Conservation (phyloP, 2,329 filamentous ascomycete species). For the Calonectria fujianensis region DNA sequence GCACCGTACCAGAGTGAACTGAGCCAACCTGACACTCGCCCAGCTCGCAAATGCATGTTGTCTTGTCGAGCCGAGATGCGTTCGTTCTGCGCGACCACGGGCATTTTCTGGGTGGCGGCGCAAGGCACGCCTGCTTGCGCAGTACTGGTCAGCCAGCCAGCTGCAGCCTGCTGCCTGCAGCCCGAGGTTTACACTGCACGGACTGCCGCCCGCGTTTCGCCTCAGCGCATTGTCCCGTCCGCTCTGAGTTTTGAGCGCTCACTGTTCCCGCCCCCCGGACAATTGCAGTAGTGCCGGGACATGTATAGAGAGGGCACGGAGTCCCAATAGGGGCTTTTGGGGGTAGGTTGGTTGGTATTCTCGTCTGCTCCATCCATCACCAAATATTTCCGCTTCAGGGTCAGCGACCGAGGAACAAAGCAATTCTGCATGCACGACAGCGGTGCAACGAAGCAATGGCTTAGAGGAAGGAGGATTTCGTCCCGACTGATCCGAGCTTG, state of each 20-base stretch:
- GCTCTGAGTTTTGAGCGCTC: conserved; percentile 32
- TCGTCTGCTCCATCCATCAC: neutral
- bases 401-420: conserved; percentile 23
- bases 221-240: conserved; percentile 39
- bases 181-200: conserved; percentile 39
- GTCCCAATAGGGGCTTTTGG: neutral
- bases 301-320: conserved; percentile 3
- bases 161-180: conserved; percentile 21
- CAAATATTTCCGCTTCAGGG: conserved; percentile 26
- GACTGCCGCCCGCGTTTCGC: conserved; percentile 41
- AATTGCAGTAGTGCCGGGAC: conserved; percentile 35
- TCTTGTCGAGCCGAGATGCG: neutral
- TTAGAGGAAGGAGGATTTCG: neutral
- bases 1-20: conserved; percentile 25
- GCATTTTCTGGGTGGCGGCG: conserved; percentile 20
- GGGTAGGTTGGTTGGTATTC: neutral
- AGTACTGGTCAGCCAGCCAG: neutral
- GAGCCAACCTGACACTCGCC: conserved; percentile 14
- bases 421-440: conserved; percentile 28
- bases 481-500: conserved; percentile 33
- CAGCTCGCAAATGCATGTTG: conserved; percentile 3
- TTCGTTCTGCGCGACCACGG: neutral
- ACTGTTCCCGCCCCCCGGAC: conserved; percentile 38
- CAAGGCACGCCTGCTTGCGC: conserved; percentile 30
- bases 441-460: conserved; percentile 26